These are phyloP conservation scores for Aspergillus arachidicola DNA, from an alignment of 2,329 filamentous ascomycete genomes.

Conservation along the genomic window DNA sequence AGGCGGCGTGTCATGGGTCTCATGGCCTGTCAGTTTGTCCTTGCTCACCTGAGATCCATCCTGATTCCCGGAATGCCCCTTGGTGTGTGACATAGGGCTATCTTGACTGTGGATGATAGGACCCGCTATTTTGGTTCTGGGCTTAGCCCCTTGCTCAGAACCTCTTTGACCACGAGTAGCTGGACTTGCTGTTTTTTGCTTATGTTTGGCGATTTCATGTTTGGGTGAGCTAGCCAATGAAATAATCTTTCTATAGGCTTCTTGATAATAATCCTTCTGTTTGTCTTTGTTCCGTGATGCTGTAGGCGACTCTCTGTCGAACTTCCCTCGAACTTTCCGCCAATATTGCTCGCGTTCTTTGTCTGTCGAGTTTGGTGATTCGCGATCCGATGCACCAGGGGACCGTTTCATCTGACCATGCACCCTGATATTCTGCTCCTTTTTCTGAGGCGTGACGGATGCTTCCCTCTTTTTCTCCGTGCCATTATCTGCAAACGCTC, in stretches of 20 bases:
- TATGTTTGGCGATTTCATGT: conserved; percentile 22
- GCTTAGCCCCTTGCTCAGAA: conserved; percentile 31
- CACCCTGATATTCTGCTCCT: conserved; percentile 4
- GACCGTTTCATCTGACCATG: conserved; percentile 12
- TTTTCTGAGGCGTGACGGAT: conserved; percentile 14
- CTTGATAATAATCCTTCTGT: conserved; percentile 22
- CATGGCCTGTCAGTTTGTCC: conserved; percentile 39
- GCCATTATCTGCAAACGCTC: conserved; percentile 19
- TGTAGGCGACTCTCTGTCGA: conserved; percentile 29
- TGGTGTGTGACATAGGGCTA: conserved; percentile 22
- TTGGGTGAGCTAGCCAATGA: conserved; percentile 26
- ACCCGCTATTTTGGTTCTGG: conserved; percentile 42
- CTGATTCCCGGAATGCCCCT: conserved; percentile 15
- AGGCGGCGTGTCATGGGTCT: conserved; percentile 27
- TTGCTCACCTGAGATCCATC: conserved; percentile 38
- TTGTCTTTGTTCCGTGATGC: conserved; percentile 23
- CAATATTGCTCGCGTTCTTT: conserved; percentile 33
- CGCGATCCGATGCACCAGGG: conserved; percentile 8
- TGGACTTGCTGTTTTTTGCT: conserved; percentile 18
- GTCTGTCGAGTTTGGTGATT: conserved; percentile 16
- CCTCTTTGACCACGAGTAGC: conserved; percentile 10
- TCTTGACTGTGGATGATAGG: conserved; percentile 31
- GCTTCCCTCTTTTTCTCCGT: conserved; percentile 20
- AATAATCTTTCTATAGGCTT: conserved; percentile 25
- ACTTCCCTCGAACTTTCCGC: conserved; percentile 30